Evolutionary conservation across 139 green algal species (phyloP).

Genomic region (Micractinium conductrix): DNA sequence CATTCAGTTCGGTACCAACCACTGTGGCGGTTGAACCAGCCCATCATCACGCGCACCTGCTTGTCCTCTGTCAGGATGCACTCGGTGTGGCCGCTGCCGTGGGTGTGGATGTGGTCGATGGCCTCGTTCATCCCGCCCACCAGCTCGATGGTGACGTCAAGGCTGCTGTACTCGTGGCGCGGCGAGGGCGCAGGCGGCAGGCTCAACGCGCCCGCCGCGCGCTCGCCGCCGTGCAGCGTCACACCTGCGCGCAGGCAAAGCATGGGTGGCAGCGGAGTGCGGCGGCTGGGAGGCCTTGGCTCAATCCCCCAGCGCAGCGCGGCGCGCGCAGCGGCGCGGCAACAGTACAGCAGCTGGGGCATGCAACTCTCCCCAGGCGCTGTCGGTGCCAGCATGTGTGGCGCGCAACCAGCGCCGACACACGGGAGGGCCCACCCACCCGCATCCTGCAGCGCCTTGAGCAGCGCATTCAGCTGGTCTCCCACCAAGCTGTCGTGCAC

Average conservation of each 20-base stretch:
- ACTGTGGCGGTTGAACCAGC: too few species aligned
- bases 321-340: too few species aligned
- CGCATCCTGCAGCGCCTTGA: conserved; percentile 63
- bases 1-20: too few species aligned
- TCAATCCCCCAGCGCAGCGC: too few species aligned
- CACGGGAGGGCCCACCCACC: conserved; percentile 27
- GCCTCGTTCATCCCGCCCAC: conserved; percentile 81
- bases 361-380: too few species aligned
- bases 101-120: conserved; percentile 93
- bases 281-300: too few species aligned
- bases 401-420: neutral
- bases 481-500: conserved; percentile 70
- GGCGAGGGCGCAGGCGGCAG: conserved; percentile 63
- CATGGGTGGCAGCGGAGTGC: neutral
- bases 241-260: conserved; percentile 48
- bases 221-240: conserved; percentile 68
- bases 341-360: neutral
- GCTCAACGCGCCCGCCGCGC: conserved; percentile 38
- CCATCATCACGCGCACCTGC: too few species aligned
- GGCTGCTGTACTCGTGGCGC: conserved; percentile 90
- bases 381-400: too few species aligned
- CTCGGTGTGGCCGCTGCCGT: conserved; percentile 90
- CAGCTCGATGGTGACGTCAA: conserved; percentile 89
- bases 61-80: conserved; percentile 85
- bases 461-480: conserved; percentile 53